phyloP scores from a whole-genome alignment of 1,139 yeast genomes.

The Nadsonia commutata region DNA sequence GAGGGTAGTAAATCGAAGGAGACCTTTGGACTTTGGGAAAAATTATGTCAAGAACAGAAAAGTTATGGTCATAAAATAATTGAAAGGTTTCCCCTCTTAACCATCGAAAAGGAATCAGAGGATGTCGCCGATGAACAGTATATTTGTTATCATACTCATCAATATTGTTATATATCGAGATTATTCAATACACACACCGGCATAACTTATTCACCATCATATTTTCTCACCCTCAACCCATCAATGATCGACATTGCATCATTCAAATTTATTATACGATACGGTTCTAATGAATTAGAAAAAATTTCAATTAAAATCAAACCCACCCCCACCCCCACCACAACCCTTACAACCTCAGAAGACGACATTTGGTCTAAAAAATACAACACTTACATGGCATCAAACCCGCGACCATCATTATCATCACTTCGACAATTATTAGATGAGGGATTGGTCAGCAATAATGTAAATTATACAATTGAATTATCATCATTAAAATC shows the following conservation, averaged over 20 bases:
- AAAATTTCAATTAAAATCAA: too few relatives aligned
- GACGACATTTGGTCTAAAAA: too few relatives aligned
- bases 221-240: too few relatives aligned
- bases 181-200: constrained; percentile 12
- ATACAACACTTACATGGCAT: too few relatives aligned
- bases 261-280: too few relatives aligned
- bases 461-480: constrained; percentile 27
- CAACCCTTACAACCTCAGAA: too few relatives aligned
- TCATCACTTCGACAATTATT: constrained; percentile 32
- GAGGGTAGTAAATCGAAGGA: too few relatives aligned
- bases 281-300: too few relatives aligned
- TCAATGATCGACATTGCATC: too few relatives aligned
- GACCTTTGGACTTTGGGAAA: too few relatives aligned
- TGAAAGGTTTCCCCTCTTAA: constrained; percentile 11
- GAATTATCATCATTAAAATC: constrained; percentile 26
- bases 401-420: constrained; percentile 38
- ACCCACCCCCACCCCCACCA: too few relatives aligned
- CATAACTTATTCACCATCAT: constrained; percentile 23
- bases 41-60: constrained; percentile 12
- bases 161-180: constrained; percentile 18
- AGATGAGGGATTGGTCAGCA: constrained; percentile 49
- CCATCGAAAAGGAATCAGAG: constrained; percentile 8
- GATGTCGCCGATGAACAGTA: constrained; percentile 10
- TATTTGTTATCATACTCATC: constrained; percentile 16
- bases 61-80: constrained; percentile 12